A percentile compares a stretch with the other conserved stretches of the same genome.
phyloP scores from a whole-genome alignment of 768 basidiomycete genomes.

The Kwoniella mangroviensis region DNA sequence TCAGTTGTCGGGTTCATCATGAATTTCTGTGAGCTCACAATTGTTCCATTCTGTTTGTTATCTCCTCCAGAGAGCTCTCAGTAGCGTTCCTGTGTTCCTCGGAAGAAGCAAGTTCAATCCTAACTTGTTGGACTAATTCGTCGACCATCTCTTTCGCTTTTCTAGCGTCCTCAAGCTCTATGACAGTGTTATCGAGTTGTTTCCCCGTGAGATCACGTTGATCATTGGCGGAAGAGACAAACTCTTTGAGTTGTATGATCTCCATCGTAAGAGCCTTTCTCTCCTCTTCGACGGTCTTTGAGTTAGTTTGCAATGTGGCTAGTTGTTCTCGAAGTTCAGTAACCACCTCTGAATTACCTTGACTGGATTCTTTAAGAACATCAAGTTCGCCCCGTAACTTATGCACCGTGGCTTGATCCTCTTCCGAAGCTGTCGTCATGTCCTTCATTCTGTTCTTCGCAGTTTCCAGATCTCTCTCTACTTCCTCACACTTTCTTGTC shows the following conservation, averaged over 20 bases:
- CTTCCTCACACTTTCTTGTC: neutral
- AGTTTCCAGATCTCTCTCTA: neutral
- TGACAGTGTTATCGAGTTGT: constrained; percentile 1
- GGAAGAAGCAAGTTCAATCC: neutral
- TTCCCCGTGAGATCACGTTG: neutral
- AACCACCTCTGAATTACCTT: neutral
- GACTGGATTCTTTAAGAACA: neutral
- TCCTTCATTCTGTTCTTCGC: neutral
- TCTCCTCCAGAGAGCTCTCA: constrained; percentile 5
- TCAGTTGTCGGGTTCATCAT: neutral
- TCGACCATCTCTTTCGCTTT: constrained; percentile 8
- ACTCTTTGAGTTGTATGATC: neutral
- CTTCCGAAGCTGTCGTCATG: neutral
- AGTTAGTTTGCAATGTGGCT: neutral
- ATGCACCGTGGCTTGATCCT: neutral
- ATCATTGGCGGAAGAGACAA: neutral
- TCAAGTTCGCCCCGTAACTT: neutral
- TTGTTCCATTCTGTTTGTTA: neutral
- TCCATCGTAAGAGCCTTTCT: neutral
- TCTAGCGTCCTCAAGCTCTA: neutral
- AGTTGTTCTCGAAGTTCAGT: neutral
- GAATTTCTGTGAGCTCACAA: constrained; percentile 1
- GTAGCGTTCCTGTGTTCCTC: neutral
- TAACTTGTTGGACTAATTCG: constrained; percentile 5
- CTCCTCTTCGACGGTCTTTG: constrained; percentile 3